Conservation (phyloP, 371 early-diverging fungal genomes). For the Syncephalastrum monosporum region DNA sequence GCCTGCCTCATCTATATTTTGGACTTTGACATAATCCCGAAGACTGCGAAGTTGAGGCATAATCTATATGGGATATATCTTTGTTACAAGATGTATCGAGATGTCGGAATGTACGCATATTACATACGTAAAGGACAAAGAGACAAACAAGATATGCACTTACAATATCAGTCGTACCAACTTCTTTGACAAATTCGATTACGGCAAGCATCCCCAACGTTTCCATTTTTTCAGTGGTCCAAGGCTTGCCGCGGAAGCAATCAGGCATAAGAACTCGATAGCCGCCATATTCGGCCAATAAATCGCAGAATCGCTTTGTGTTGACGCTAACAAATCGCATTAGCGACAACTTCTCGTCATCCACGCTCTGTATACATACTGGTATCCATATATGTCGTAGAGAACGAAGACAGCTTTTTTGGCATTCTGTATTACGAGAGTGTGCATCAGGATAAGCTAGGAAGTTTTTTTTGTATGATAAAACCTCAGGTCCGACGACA, state of each 20-base stretch:
- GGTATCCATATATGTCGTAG: constrained; percentile 52
- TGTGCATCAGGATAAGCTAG: neutral
- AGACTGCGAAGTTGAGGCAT: constrained; percentile 35
- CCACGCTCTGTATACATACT: constrained; percentile 10
- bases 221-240: constrained; percentile 15
- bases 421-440: constrained; percentile 20
- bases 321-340: constrained; percentile 25
- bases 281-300: constrained; percentile 52
- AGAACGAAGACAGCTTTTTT: constrained; percentile 44
- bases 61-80: constrained; percentile 10
- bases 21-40: constrained; percentile 33
- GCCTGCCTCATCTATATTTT: constrained; percentile 44
- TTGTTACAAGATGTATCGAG: neutral
- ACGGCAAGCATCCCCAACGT: constrained; percentile 22
- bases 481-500: constrained; percentile 9
- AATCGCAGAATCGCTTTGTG: constrained; percentile 64
- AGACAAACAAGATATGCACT: neutral
- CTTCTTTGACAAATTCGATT: constrained; percentile 26
- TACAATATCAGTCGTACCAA: constrained; percentile 40
- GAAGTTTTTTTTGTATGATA: neutral
- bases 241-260: constrained; percentile 56
- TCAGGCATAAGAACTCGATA: constrained; percentile 70
- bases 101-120: neutral
- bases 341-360: neutral
- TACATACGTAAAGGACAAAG: too few species aligned